Percentiles rank a stretch among this genome's conserved stretches.
Conservation (phyloP, 768 basidiomycete genomes). For the Russula lepida region DNA sequence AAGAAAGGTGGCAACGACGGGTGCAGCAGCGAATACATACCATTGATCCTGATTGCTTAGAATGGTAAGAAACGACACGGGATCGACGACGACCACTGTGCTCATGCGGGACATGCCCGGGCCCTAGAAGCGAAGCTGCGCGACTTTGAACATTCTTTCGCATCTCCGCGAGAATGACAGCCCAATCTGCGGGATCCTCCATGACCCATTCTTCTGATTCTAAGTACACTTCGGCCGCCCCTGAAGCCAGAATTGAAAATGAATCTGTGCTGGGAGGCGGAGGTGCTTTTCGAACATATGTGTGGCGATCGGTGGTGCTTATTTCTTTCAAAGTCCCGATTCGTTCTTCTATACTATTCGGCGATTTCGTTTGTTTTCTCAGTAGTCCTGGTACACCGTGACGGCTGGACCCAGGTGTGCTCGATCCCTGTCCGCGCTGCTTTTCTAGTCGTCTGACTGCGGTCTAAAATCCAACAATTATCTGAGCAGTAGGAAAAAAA, state of each 20-base stretch:
- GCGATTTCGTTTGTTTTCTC: not conserved
- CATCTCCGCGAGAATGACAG: constrained; percentile 7
- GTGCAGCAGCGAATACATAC: not conserved
- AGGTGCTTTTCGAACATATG: not conserved
- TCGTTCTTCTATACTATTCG: not conserved
- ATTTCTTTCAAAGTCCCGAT: not conserved
- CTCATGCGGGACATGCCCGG: not conserved
- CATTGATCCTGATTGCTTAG: not conserved
- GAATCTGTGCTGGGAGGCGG: not conserved
- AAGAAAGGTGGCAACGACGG: not conserved
- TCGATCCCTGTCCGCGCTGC: not conserved
- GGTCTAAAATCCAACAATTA: not conserved
- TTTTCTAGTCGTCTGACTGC: not conserved
- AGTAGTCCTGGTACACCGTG: not conserved
- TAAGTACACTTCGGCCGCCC: not conserved
- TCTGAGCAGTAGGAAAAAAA: not conserved
- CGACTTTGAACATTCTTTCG: constrained; percentile 8
- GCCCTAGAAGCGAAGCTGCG: constrained; percentile 5
- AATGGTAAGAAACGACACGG: not conserved
- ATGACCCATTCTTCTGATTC: constrained; percentile 6
- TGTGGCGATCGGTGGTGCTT: not conserved
- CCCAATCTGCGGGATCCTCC: constrained; percentile 10
- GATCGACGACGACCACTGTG: not conserved
- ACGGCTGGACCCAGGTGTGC: not conserved
- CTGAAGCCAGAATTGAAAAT: not conserved